Percentiles rank a stretch among this genome's conserved stretches.
Conservation (phyloP, 1,139 yeast genomes). For the Yamadazyma aaseri region DNA sequence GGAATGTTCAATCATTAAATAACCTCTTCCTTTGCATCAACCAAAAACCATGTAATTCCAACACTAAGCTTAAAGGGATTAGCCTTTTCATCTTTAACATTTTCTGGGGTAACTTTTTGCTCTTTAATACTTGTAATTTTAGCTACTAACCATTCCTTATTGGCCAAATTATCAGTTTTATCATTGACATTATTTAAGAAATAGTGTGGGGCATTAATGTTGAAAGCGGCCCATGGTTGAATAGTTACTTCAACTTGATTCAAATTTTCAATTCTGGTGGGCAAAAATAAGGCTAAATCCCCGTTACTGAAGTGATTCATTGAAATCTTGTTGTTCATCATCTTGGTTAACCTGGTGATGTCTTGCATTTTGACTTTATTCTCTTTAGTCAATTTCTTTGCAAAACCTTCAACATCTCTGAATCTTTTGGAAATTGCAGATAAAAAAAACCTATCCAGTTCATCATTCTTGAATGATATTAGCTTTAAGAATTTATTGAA, state of each 20-base stretch:
- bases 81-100: constrained; percentile 23
- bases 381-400: constrained; percentile 81
- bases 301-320: constrained; percentile 63
- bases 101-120: constrained; percentile 39
- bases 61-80: constrained; percentile 52
- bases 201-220: constrained; percentile 77
- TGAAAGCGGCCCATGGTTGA: constrained; percentile 87
- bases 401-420: constrained; percentile 87
- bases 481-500: constrained; percentile 25
- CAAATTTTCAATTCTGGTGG: constrained; percentile 56
- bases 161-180: constrained; percentile 20
- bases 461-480: constrained; percentile 37
- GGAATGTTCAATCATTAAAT: background rate
- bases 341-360: constrained; percentile 31
- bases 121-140: constrained; percentile 53
- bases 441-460: constrained; percentile 45
- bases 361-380: constrained; percentile 54
- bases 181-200: constrained; percentile 45
- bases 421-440: constrained; percentile 75
- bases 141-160: constrained; percentile 73
- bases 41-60: constrained; percentile 51
- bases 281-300: constrained; percentile 80
- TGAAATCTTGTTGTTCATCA: constrained; percentile 54
- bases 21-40: constrained; percentile 40
- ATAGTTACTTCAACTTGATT: constrained; percentile 16